Base-by-base conservation (phyloP, 441 rosid species). In the Erysimum cheiri region DNA sequence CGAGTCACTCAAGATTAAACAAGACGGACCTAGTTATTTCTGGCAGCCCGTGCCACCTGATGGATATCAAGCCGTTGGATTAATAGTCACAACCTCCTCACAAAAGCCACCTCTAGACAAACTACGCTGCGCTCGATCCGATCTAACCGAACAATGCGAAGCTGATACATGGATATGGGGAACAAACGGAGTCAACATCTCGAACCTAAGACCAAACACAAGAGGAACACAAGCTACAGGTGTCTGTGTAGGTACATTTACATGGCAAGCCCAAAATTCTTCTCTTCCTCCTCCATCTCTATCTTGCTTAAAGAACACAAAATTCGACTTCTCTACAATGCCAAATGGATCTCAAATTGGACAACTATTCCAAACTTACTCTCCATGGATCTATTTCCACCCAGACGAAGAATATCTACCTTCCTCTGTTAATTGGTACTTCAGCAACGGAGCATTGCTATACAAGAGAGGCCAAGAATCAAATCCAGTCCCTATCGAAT, bases 401-500 rank as follows among this genome's bases (percentile, higher is more conserved):
- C 91, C 97, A 6, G 85, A 93, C 5, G 97, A 93, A 71, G 68
- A 66, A 4, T 91, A 77, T 68, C 88, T 89, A 17, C 80, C 96
- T 24, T 85, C 93, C 59, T 87, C 97, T 0, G 96, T 89, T 12
- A 71, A 33, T 12, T 93, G 97, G 97, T 88, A 75, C 54, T 89
- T 93, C 47, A 33, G 5, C 29, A 89, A 88, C 44, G 96, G 96
- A 17, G 91, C 91, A 24, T 66, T 89, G 35, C 72, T 93, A 7
- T 87, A 88, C 69, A 85, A 74, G 53, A 77, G 65, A 41, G 96
- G 90, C 4, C 80, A 91, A 24, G 95, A 88, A 56, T 73, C 95
- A 17, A 87, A 74, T 1, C 95, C 98, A 0, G 67, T 65, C 49
- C 50, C 59, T 1, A 71, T 93, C 2, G 81, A 84, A 15, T 29